A percentile compares a stretch with the other conserved stretches of the same genome.
Evolutionary conservation across 768 basidiomycete genomes (phyloP).

Genomic region (Asterophora lycoperdoides): DNA sequence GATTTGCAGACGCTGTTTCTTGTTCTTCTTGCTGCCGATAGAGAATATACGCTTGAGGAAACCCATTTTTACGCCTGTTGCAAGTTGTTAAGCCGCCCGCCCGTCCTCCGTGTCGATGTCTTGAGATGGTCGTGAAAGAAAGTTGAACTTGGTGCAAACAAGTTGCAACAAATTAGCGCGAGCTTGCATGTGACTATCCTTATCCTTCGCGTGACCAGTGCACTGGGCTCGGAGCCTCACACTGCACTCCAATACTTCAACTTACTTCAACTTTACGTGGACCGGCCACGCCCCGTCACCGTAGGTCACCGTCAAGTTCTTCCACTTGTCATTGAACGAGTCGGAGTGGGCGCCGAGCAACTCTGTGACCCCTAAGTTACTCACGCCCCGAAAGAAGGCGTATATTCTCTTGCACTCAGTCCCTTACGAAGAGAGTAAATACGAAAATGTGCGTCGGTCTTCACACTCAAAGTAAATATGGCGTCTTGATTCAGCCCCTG

Average conservation of each 20-base stretch:
- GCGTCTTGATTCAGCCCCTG: background rate
- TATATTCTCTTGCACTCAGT: no score
- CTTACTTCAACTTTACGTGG: no score
- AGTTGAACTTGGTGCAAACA: conserved; percentile 43
- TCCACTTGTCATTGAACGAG: no score
- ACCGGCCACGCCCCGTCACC: no score
- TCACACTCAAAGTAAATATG: background rate
- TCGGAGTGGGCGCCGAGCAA: no score
- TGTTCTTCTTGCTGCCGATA: conserved; percentile 59
- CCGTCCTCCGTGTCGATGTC: conserved; percentile 14
- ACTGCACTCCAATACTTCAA: no score
- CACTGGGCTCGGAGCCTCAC: background rate
- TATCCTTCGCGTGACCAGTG: conserved; percentile 1
- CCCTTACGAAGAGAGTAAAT: no score
- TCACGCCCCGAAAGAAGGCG: no score
- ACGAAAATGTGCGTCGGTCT: background rate
- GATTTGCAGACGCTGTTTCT: conserved; percentile 29
- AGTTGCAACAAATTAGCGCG: conserved; percentile 27
- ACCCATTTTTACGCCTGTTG: conserved; percentile 43
- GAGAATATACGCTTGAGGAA: conserved; percentile 71
- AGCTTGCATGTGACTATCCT: conserved; percentile 26
- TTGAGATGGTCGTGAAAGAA: conserved; percentile 6
- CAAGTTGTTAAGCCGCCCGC: conserved; percentile 13
- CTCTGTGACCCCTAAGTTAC: no score
- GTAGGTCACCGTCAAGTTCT: no score